A percentile compares a stretch with the other conserved stretches of the same genome.
These are phyloP conservation scores for Tothia fuscella DNA, from an alignment of 2,329 filamentous ascomycete species.

Conservation along the genomic window DNA sequence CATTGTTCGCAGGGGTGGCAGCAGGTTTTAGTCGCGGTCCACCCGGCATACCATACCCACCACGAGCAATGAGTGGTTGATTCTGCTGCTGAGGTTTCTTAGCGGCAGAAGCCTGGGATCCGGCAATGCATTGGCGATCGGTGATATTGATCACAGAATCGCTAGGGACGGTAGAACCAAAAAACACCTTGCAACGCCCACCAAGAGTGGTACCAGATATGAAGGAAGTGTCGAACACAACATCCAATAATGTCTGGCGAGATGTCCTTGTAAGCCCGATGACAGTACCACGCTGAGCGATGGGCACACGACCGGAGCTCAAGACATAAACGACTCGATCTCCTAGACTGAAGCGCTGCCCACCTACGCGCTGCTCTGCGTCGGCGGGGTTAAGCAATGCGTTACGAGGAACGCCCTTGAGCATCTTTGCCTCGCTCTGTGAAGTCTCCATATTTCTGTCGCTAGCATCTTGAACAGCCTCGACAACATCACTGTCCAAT, in stretches of 20 bases:
- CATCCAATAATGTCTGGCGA: slow-evolving; percentile 69
- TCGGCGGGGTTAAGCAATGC: slow-evolving; percentile 88
- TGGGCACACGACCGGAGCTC: slow-evolving; percentile 87
- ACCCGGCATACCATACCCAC: slow-evolving; percentile 43
- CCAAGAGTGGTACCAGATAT: slow-evolving; percentile 94
- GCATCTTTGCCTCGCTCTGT: slow-evolving; percentile 50
- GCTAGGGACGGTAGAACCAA: slow-evolving; percentile 79
- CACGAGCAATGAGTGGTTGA: slow-evolving; percentile 39
- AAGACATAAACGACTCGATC: slow-evolving; percentile 90
- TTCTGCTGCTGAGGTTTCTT: slow-evolving; percentile 37
- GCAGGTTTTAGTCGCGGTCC: slow-evolving; percentile 46
- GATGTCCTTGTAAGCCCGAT: slow-evolving; percentile 84
- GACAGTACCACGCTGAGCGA: slow-evolving; percentile 85
- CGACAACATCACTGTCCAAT: slow-evolving; percentile 81
- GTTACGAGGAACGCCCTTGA: slow-evolving; percentile 71
- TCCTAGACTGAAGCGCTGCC: slow-evolving; percentile 72
- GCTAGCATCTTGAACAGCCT: slow-evolving; percentile 63
- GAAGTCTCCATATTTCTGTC: slow-evolving; percentile 47
- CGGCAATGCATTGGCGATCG: slow-evolving; percentile 64
- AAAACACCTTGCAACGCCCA: slow-evolving; percentile 83
- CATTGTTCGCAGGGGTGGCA: slow-evolving; percentile 42
- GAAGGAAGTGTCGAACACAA: slow-evolving; percentile 88
- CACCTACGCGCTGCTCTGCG: slow-evolving; percentile 81
- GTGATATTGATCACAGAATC: slow-evolving; percentile 84
- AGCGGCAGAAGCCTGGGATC: slow-evolving; percentile 46